Percentiles rank a stretch among this genome's conserved stretches.
These are phyloP conservation scores for Diplodia scrobiculata DNA, from an alignment of 2,329 filamentous ascomycete genomes.

Conservation along the genomic window DNA sequence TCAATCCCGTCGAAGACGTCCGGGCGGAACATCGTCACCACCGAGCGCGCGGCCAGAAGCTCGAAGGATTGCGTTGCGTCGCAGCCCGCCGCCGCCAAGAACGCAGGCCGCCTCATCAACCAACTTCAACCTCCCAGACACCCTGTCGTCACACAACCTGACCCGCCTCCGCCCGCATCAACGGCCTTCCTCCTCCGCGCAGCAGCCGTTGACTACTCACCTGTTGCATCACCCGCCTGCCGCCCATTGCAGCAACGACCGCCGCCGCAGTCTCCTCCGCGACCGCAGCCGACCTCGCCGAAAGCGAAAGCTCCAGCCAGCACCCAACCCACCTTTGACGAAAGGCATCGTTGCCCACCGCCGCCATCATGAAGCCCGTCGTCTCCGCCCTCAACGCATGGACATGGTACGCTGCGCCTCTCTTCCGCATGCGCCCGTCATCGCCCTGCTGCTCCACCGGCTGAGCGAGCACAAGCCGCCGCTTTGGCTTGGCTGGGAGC, in stretches of 20 bases:
- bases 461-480: background rate
- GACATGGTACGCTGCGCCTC: slow-evolving; percentile 74
- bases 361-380: slow-evolving; percentile 80
- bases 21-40: slow-evolving; percentile 27
- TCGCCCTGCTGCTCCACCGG: background rate
- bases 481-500: background rate
- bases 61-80: slow-evolving; percentile 27
- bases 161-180: slow-evolving; percentile 6
- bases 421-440: background rate
- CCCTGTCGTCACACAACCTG: background rate
- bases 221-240: background rate
- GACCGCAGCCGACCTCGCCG: slow-evolving; percentile 1
- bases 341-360: slow-evolving; percentile 1
- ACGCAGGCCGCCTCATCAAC: slow-evolving; percentile 12
- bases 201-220: background rate
- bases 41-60: slow-evolving; percentile 17
- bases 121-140: slow-evolving; percentile 6
- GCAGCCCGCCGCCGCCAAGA: slow-evolving; percentile 14
- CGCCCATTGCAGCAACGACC: background rate
- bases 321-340: background rate
- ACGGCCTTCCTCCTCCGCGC: background rate
- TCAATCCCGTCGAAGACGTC: background rate
- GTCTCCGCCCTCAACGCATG: slow-evolving; percentile 90
- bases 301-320: slow-evolving; percentile 12
- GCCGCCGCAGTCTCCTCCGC: background rate